Conservation (phyloP, 805 yeast species). For the Jamesozyma jinghongensis region DNA sequence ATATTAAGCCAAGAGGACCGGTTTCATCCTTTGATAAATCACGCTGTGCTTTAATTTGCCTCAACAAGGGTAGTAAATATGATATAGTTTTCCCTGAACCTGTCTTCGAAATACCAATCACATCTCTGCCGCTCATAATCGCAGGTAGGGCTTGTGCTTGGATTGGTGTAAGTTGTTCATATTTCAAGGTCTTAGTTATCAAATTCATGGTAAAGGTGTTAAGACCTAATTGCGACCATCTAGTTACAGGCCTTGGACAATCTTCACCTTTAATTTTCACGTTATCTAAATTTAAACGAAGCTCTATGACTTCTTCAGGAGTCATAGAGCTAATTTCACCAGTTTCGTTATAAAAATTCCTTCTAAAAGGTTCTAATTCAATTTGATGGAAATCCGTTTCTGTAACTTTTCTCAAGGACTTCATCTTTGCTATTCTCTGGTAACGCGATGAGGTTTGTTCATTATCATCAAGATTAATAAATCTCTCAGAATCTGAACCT, state of each 20-base stretch:
- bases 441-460: slow-evolving; percentile 20
- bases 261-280: slow-evolving; percentile 53
- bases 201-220: slow-evolving; percentile 48
- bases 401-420: slow-evolving; percentile 31
- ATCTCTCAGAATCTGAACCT: not conserved
- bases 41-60: slow-evolving; percentile 73
- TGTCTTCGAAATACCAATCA: slow-evolving; percentile 90
- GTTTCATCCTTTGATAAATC: slow-evolving; percentile 39
- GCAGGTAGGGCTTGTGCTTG: slow-evolving; percentile 89
- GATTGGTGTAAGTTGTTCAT: slow-evolving; percentile 67
- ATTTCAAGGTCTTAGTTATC: slow-evolving; percentile 43
- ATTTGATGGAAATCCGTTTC: slow-evolving; percentile 22
- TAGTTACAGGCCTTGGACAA: slow-evolving; percentile 55
- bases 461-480: not conserved
- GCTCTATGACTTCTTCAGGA: slow-evolving; percentile 45
- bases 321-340: slow-evolving; percentile 41
- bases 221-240: slow-evolving; percentile 79
- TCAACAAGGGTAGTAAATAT: slow-evolving; percentile 70
- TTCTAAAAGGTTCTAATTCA: slow-evolving; percentile 46
- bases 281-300: slow-evolving; percentile 51
- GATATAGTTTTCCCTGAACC: slow-evolving; percentile 96
- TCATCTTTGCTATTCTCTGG: slow-evolving; percentile 32
- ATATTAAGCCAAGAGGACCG: slow-evolving; percentile 70
- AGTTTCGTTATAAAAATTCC: slow-evolving; percentile 54
- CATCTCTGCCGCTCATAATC: slow-evolving; percentile 80